Evolutionary conservation across 306 rosid genomes (phyloP).

Genomic region (Cyamopsis tetragonoloba): DNA sequence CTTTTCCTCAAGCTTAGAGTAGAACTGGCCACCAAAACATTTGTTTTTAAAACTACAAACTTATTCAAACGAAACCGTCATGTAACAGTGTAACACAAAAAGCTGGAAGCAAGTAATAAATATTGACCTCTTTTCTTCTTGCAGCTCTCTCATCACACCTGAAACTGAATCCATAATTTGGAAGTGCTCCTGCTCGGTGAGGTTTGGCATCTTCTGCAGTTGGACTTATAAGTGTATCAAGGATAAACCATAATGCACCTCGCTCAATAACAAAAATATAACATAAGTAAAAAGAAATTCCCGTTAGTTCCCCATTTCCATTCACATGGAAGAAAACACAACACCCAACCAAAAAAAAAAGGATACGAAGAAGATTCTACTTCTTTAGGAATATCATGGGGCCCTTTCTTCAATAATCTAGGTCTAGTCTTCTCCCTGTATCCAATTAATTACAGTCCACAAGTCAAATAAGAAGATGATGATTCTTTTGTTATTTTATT

Average conservation of each 20-base stretch:
- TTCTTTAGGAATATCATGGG: slow-evolving; percentile 50
- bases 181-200: slow-evolving; percentile 62
- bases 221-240: slow-evolving; percentile 51
- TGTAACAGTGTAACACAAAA: not conserved
- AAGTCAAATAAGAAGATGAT: not conserved
- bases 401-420: slow-evolving; percentile 47
- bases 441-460: slow-evolving; percentile 23
- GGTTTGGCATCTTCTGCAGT: slow-evolving; percentile 58
- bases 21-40: slow-evolving; percentile 60
- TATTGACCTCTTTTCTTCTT: slow-evolving; percentile 87
- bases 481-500: not conserved
- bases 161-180: slow-evolving; percentile 89
- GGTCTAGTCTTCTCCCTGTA: slow-evolving; percentile 64
- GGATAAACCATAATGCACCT: slow-evolving; percentile 32
- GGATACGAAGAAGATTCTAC: slow-evolving; percentile 74
- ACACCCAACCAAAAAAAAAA: slow-evolving; percentile 29
- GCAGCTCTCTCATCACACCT: slow-evolving; percentile 92
- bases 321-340: not conserved
- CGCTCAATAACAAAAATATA: not conserved
- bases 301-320: slow-evolving; percentile 1
- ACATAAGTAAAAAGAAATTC: slow-evolving; percentile 3
- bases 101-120: slow-evolving; percentile 9
- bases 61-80: slow-evolving; percentile 11
- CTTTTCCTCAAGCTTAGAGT: slow-evolving; percentile 89
- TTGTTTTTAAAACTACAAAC: slow-evolving; percentile 11